A percentile compares a stretch with the other conserved stretches of the same genome.
phyloP scores from a whole-genome alignment of 352 stramenopile genomes.

The Phytophthora boehmeriae region DNA sequence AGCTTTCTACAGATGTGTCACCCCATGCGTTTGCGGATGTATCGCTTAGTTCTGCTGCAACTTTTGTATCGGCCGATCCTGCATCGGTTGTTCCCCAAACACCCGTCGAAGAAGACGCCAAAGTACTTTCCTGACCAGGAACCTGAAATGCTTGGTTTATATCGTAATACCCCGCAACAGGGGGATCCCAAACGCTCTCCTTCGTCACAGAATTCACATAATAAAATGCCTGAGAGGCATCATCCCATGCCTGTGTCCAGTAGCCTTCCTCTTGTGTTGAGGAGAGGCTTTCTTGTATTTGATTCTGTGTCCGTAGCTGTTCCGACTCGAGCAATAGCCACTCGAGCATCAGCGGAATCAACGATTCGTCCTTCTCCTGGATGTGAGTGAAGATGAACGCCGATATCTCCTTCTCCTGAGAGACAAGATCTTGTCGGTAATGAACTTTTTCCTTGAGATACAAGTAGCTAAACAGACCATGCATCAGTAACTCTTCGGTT shows the following conservation, averaged over 20 bases:
- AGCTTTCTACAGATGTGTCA: slow-evolving; percentile 7
- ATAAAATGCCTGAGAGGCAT: slow-evolving; percentile 59
- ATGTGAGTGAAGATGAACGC: slow-evolving; percentile 70
- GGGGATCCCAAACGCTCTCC: slow-evolving; percentile 70
- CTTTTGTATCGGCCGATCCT: neutral
- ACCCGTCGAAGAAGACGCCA: neutral
- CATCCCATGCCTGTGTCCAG: slow-evolving; percentile 76
- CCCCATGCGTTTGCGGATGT: slow-evolving; percentile 16
- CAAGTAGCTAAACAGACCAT: slow-evolving; percentile 51
- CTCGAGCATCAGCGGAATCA: slow-evolving; percentile 74
- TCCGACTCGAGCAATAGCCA: slow-evolving; percentile 82
- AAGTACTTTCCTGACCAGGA: slow-evolving; percentile 17
- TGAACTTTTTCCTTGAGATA: slow-evolving; percentile 87
- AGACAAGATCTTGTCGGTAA: slow-evolving; percentile 68
- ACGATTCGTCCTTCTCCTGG: slow-evolving; percentile 49
- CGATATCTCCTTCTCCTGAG: slow-evolving; percentile 69
- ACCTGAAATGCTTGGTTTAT: slow-evolving; percentile 63
- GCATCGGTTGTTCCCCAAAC: slow-evolving; percentile 2
- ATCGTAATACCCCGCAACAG: slow-evolving; percentile 63
- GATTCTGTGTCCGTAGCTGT: slow-evolving; percentile 56
- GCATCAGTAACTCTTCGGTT: slow-evolving; percentile 3
- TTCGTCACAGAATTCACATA: slow-evolving; percentile 64
- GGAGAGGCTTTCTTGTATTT: slow-evolving; percentile 70
- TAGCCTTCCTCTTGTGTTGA: slow-evolving; percentile 43
- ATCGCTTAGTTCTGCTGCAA: neutral